Percentiles rank a stretch among this genome's conserved stretches.
Evolutionary conservation across 345 rosid species (phyloP).

Genomic region (Laguncularia racemosa): DNA sequence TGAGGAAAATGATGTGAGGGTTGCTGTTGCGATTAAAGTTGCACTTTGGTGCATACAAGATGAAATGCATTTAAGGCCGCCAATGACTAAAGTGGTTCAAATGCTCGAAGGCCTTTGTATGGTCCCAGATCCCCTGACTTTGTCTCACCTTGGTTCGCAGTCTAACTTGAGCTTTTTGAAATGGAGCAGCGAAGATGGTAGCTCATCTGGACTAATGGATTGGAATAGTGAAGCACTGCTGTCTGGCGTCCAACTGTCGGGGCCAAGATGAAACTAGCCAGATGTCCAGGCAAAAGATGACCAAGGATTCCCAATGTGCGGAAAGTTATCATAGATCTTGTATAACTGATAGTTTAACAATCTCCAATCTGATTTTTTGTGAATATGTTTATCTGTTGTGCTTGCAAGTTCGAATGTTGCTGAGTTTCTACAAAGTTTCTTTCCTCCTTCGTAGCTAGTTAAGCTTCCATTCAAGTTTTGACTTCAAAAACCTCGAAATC

Average conservation of each 20-base stretch:
- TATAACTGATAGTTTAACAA: too few species aligned
- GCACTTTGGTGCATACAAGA: slow-evolving; percentile 58
- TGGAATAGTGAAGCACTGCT: slow-evolving; percentile 19
- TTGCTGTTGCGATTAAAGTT: slow-evolving; percentile 28
- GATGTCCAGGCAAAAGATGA: too few species aligned
- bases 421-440: too few species aligned
- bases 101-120: slow-evolving; percentile 45
- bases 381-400: too few species aligned
- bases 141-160: slow-evolving; percentile 16
- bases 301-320: too few species aligned
- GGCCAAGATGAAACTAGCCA: slow-evolving; percentile 31
- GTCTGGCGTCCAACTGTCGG: slow-evolving; percentile 32
- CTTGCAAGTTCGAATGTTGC: too few species aligned
- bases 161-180: slow-evolving; percentile 17
- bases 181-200: slow-evolving; percentile 28
- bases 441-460: too few species aligned
- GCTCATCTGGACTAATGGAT: slow-evolving; percentile 15
- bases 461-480: too few species aligned
- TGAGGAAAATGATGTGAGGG: slow-evolving; percentile 16
- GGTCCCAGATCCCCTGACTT: slow-evolving; percentile 28
- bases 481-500: too few species aligned
- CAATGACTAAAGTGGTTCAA: slow-evolving; percentile 52
- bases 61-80: slow-evolving; percentile 39
- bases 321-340: too few species aligned
- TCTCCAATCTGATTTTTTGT: too few species aligned